Evolutionary conservation across 1,284 basidiomycete genomes (phyloP), one percentile per base, ranked within the genome.

Genomic region (Microbotryum lychnidis-dioicae): DNA sequence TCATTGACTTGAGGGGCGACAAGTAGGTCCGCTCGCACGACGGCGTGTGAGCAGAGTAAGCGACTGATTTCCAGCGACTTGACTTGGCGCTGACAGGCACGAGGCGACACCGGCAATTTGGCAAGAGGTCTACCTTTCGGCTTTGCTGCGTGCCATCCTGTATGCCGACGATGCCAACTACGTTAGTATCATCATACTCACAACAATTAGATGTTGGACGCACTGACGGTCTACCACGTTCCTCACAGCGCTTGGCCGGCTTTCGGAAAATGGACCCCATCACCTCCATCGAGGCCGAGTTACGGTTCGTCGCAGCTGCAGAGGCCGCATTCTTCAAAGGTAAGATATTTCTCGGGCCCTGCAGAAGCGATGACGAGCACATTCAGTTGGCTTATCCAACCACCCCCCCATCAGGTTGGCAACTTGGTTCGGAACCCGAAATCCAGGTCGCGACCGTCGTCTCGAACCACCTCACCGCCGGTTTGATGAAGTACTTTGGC

Each of bases 381-480:
- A 27, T 27, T 27, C 27, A 6, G n/a, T n/a, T n/a, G n/a, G n/a
- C n/a, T 27, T 27, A 27, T 27, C 27, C 27, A 27, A 27, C 27
- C 6, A 27, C 27, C 27, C 59, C 27, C 27, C 59, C 12, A 65
- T 42, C 27, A 90, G 91, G 94, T 33, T 98, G 94, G 96, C 93
- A 97, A 75, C 87, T 97, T 2, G 94, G 94, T 4, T 97, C 92
- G 0, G 94, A 97, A 70, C 94, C 94, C 0, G 96, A 98, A 76
- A 93, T 97, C 44, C 96, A 98, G 75, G 94, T 98, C 23, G 94
- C 94, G 1, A 97, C 93, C 1, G 82, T 93, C n/a, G 91, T 97
- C 6, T 92, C 90, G 45, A 98, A 98, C 75, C 94, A 98, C 74
- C 81, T 98, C 16, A 94, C 92, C 0, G 87, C 91, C 4, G 94